A percentile compares a stretch with the other conserved stretches of the same genome.
Conservation (phyloP, 768 basidiomycete genomes). For the Daedaleopsis nitida region DNA sequence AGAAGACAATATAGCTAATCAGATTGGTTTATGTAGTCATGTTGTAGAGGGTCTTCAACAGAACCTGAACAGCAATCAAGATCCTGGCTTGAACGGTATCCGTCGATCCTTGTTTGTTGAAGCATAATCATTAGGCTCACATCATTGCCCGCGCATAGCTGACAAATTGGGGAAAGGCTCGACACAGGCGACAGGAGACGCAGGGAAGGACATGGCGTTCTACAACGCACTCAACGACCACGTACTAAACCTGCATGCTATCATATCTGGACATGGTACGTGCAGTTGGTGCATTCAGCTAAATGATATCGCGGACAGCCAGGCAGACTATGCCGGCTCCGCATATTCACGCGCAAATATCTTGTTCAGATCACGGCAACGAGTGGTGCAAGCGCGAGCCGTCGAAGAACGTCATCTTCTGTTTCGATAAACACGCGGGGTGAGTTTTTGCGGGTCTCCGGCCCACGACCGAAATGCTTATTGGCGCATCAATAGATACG, state of each 20-base stretch:
- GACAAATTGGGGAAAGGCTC: constrained; percentile 57
- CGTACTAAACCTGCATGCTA: constrained; percentile 65
- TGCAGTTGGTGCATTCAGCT: not conserved
- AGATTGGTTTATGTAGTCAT: constrained; percentile 21
- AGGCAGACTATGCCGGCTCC: too few relatives aligned
- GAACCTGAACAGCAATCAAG: constrained; percentile 39
- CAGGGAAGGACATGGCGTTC: constrained; percentile 58
- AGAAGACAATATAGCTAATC: constrained; percentile 2
- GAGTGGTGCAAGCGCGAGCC: constrained; percentile 79
- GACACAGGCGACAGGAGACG: constrained; percentile 50
- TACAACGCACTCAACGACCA: constrained; percentile 61
- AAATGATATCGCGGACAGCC: too few relatives aligned
- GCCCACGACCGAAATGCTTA: not conserved
- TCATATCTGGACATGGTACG: constrained; percentile 73
- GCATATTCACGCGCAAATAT: too few relatives aligned
- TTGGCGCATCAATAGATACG: constrained; percentile 49
- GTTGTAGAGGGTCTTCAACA: constrained; percentile 38
- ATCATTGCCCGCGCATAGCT: constrained; percentile 35
- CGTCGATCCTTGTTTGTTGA: not conserved
- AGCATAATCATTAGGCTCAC: not conserved
- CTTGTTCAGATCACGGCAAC: constrained; percentile 64
- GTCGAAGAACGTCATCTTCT: constrained; percentile 64
- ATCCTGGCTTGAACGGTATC: constrained; percentile 46
- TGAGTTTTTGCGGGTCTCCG: constrained; percentile 27
- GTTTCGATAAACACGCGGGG: constrained; percentile 81